A percentile compares a stretch with the other conserved stretches of the same genome.
Conservation (phyloP, 1,284 basidiomycete genomes). For the Heterobasidion occidentale region DNA sequence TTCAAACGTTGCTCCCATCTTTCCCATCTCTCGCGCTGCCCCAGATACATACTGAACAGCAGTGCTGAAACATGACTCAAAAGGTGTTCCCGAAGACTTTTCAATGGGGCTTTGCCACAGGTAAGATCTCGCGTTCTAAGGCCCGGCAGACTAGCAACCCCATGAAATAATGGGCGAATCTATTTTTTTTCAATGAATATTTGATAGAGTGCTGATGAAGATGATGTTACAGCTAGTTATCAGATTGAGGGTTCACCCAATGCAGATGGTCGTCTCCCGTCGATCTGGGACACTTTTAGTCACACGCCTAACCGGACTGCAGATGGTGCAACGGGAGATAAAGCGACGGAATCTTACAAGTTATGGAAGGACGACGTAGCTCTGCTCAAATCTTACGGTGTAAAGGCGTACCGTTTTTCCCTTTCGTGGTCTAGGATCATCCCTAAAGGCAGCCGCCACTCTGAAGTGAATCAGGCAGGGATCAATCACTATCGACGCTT, state of each 20-base stretch:
- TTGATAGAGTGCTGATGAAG: no score
- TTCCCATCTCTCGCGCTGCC: no score
- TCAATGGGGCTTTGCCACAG: neutral
- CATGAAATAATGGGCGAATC: neutral
- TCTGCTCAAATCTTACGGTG: slow-evolving; percentile 40
- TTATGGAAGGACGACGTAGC: slow-evolving; percentile 64
- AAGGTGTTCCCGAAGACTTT: neutral
- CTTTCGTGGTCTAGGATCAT: slow-evolving; percentile 71
- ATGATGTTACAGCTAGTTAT: slow-evolving; percentile 37
- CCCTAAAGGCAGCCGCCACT: slow-evolving; percentile 56
- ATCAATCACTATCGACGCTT: slow-evolving; percentile 61
- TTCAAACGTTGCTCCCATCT: neutral
- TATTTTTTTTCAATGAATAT: neutral
- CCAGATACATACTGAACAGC: no score
- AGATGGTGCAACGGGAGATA: slow-evolving; percentile 59
- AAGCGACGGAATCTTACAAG: slow-evolving; percentile 64
- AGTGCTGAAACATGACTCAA: neutral
- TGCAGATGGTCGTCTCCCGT: slow-evolving; percentile 50
- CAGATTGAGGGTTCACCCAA: slow-evolving; percentile 66
- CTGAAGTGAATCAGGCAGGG: slow-evolving; percentile 60
- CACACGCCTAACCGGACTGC: slow-evolving; percentile 54
- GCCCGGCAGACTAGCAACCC: neutral
- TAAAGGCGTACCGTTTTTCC: slow-evolving; percentile 45
- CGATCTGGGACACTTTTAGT: slow-evolving; percentile 72
- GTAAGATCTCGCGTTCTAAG: neutral